phyloP scores from a whole-genome alignment of 192 early-diverging fungal genomes.

The Coemansia nantahalensis region DNA sequence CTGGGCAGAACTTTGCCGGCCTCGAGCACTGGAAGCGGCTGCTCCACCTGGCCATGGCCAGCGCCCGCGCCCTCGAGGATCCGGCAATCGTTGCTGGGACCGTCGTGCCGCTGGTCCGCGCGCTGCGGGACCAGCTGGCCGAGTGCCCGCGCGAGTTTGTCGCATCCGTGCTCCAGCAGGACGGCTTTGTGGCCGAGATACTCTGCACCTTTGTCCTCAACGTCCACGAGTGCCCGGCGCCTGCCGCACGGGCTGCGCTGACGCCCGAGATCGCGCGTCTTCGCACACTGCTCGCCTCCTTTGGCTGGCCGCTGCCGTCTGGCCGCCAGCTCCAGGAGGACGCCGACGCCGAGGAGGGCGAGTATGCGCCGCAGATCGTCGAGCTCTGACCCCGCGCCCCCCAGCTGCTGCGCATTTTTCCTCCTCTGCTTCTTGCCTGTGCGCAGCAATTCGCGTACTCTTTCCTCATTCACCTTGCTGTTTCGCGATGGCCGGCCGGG shows the following conservation, averaged over 20 bases:
- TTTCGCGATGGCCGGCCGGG: too few species aligned
- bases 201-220: slow-evolving; percentile 42
- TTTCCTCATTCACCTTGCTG: too few species aligned
- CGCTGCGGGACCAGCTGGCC: slow-evolving; percentile 1
- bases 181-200: slow-evolving; percentile 31
- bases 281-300: slow-evolving; percentile 56
- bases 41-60: slow-evolving; percentile 66
- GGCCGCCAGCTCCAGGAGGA: slow-evolving; percentile 56
- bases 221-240: slow-evolving; percentile 35
- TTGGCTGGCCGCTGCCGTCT: slow-evolving; percentile 63
- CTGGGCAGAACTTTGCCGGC: slow-evolving; percentile 80
- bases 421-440: slow-evolving; percentile 1
- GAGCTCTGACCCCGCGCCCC: slow-evolving; percentile 20
- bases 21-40: slow-evolving; percentile 86
- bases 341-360: slow-evolving; percentile 59
- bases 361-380: slow-evolving; percentile 70
- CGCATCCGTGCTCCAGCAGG: slow-evolving; percentile 30
- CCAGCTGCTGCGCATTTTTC: neutral
- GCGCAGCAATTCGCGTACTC: too few species aligned
- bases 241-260: slow-evolving; percentile 15
- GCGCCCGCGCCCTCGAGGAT: slow-evolving; percentile 58
- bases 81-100: slow-evolving; percentile 6
- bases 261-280: slow-evolving; percentile 49
- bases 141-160: slow-evolving; percentile 38
- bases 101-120: slow-evolving; percentile 56